Base-by-base conservation (phyloP, 306 rosid genomes). In the Gillenia trifoliata region DNA sequence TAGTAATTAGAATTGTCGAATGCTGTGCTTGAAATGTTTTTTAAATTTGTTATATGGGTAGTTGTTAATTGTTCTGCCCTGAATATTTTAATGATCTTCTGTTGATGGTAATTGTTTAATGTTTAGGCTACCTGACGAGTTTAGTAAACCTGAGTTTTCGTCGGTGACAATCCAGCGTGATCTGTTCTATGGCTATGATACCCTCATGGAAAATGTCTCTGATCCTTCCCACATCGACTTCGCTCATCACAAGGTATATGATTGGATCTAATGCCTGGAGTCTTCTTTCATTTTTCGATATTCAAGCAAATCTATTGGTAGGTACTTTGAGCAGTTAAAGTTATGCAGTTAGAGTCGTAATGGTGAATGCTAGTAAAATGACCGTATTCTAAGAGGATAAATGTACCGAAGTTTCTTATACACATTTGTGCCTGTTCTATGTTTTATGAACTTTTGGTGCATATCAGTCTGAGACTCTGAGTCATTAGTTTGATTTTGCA, bases 101-200 rank as follows among this genome's bases (percentile, higher is more conserved):
- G 34, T 59, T 71, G 40, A 23, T 72, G 40, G 19, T 75, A 7
- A 16, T 61, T 68, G 41, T 38, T 31, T 38, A 55, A 64, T 82
- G 36, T 76, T 68, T 79, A 94, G 98, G 98, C 84, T 94, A 80
- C 98, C 98, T 2, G 93, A 91, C 76, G 98, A 89, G 74, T 91
- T 84, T 67, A 81, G 65, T 9, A 86, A 89, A 68, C 93, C 96
- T 13, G 98, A 94, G 86, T 94, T 89, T 85, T 94, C 98, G 0
- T 84, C 97, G 0, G 98, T 91, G 73, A 94, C 96, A 64, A 91
- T 94, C 88, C 98, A 94, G 88, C 97, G 98, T n/a, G 98, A 94
- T 87, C 91, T 93, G 65, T 93, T 88, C 77, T 93, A 93, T 79
- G 98, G 98, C 74, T 91, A 94, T 29, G 98, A 94, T 77, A 94